Conservation (phyloP, 1,139 yeast genomes). For the Diutina sp. region DNA sequence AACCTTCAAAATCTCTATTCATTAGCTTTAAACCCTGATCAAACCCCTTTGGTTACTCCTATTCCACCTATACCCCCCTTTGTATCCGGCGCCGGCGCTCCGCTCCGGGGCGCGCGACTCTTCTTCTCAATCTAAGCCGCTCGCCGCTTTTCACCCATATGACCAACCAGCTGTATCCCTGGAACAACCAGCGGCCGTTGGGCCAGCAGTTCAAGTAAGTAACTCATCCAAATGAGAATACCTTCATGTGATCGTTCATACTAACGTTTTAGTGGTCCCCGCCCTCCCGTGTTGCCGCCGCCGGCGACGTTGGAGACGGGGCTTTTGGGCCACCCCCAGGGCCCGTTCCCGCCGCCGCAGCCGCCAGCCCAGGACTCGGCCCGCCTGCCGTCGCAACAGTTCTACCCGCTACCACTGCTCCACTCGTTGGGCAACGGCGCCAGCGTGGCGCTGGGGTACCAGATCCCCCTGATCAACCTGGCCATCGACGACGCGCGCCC, state of each 20-base stretch:
- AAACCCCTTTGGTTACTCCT: background rate
- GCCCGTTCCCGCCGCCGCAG: background rate
- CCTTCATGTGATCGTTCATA: background rate
- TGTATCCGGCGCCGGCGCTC: background rate
- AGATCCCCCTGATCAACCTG: conserved; percentile 33
- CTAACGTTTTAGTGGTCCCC: background rate
- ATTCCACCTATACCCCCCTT: background rate
- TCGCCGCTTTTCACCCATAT: conserved; percentile 8
- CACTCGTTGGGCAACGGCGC: conserved; percentile 36
- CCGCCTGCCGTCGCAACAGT: conserved; percentile 27
- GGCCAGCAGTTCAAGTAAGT: conserved; percentile 37
- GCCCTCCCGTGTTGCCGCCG: conserved; percentile 43
- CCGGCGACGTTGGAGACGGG: conserved; percentile 37
- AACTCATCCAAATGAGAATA: no score
- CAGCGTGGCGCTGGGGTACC: conserved; percentile 21
- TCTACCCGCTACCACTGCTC: conserved; percentile 38
- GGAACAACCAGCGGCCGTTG: conserved; percentile 33
- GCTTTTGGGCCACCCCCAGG: background rate
- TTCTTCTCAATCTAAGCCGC: background rate
- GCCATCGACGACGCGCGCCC: conserved; percentile 11
- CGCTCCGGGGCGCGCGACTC: background rate
- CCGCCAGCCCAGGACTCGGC: background rate
- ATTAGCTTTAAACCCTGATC: no score
- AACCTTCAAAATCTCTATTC: no score
- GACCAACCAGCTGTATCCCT: conserved; percentile 33